Base-by-base conservation (phyloP, 192 early-diverging fungal species). In the Gamsiella multidivaricata region DNA sequence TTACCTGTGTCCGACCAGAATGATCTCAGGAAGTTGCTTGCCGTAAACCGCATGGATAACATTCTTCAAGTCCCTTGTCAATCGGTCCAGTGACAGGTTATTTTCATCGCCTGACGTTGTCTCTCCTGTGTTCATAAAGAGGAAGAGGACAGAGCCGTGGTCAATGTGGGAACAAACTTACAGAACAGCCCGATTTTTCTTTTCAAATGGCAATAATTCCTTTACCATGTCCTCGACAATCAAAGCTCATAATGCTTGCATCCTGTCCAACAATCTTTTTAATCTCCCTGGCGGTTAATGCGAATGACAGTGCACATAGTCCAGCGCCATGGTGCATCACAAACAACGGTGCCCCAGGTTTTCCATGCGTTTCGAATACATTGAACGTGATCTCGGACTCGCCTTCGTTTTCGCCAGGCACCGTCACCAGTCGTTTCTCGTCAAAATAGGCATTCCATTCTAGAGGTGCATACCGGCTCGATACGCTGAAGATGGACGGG, bases 271-370 rank as follows among this genome's bases (percentile, higher is more conserved):
- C 75, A n/a, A 74, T 47, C n/a, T 59, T 46, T 23, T 65, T 65
- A 34, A 94, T 86, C 46, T 83, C 61, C 52, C 83, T 84, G 23
- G 87, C 82, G 3, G 83, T 69, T 23, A 95, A 72, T 1, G 86
- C 93, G 68, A 91, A 95, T 1, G 91, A 86, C 29, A 92, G 73
- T 0, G 81, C 91, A 2, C 86, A 83, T 62, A 86, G 84, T 12
- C 92, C 93, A 3, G 91, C 93, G n/a, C 93, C 93, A 78, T 95
- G 93, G 81, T 93, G 92, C 66, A 93, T 78, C 29, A 94, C 83
- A 83, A 94, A 93, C 3, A 92, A 26, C 0, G 91, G 90, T n/a
- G 84, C 85, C 36, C 69, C 65, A 45, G 73, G 51, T 29, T 69
- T 80, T 9, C 69, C 68, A 25, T 32, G 34, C n/a, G 61, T 82